Conservation (phyloP, 225 moss, liverwort and hornwort genomes). For the Anthoceros angustus region DNA sequence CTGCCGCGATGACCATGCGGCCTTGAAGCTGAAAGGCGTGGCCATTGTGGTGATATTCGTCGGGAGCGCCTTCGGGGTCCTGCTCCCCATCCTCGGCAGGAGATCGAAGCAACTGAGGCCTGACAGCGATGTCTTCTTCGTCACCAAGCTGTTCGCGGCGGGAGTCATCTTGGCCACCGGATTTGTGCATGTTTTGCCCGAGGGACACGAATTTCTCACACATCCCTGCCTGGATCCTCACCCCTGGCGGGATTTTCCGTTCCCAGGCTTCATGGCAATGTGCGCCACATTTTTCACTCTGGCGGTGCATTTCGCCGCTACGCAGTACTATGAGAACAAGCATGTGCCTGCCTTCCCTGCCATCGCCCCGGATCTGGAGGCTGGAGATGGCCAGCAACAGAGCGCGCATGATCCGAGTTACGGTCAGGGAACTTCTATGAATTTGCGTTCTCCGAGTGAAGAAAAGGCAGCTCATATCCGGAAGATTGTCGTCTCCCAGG, state of each 20-base stretch:
- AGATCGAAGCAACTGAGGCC: slow-evolving; percentile 20
- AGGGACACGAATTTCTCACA: slow-evolving; percentile 37
- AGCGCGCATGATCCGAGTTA: background rate
- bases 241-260: slow-evolving; percentile 59
- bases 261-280: slow-evolving; percentile 58
- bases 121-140: slow-evolving; percentile 25
- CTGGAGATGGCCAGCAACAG: background rate
- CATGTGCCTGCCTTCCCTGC: background rate
- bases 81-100: slow-evolving; percentile 33
- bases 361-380: background rate
- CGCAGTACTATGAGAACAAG: slow-evolving; percentile 47
- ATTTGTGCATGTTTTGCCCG: slow-evolving; percentile 78
- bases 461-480: background rate
- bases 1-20: slow-evolving; percentile 26
- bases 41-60: slow-evolving; percentile 38
- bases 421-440: background rate
- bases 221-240: slow-evolving; percentile 31
- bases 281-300: slow-evolving; percentile 40
- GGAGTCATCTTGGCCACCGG: slow-evolving; percentile 71
- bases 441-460: background rate
- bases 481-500: background rate
- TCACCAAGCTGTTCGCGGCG: slow-evolving; percentile 51
- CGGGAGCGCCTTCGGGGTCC: slow-evolving; percentile 40
- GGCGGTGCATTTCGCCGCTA: slow-evolving; percentile 53
- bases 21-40: slow-evolving; percentile 31